These are phyloP conservation scores for Curvularia sp. DNA, from an alignment of 2,329 filamentous ascomycete genomes.

Conservation along the genomic window DNA sequence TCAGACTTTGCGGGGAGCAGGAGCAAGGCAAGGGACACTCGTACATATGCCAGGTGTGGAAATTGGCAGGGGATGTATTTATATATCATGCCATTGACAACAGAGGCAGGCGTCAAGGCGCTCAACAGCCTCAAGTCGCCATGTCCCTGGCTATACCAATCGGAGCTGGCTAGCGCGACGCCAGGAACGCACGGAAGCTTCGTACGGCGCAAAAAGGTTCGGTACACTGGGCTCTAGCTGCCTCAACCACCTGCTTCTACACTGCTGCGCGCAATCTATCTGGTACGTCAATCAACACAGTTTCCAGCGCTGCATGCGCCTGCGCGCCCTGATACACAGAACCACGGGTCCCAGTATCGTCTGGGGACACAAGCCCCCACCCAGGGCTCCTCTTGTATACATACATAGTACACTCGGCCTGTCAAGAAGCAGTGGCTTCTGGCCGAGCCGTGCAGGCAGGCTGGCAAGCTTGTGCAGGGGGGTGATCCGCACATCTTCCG, in stretches of 20 bases:
- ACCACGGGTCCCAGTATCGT: background rate
- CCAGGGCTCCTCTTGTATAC: background rate
- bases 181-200: slow-evolving; percentile 10
- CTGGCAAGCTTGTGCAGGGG: slow-evolving; percentile 13
- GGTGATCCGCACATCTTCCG: slow-evolving; percentile 16
- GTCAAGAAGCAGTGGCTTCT: slow-evolving; percentile 14
- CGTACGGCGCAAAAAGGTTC: slow-evolving; percentile 8
- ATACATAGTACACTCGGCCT: slow-evolving; percentile 11
- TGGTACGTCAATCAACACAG: background rate
- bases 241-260: slow-evolving; percentile 9
- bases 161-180: slow-evolving; percentile 7
- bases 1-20: slow-evolving; percentile 6
- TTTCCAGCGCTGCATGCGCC: background rate
- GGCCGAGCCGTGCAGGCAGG: slow-evolving; percentile 6
- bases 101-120: background rate
- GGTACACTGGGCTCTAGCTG: slow-evolving; percentile 15
- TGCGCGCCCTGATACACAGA: background rate
- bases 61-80: slow-evolving; percentile 8
- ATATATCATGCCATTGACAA: slow-evolving; percentile 1
- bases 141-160: background rate
- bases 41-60: slow-evolving; percentile 9
- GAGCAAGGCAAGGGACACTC: background rate
- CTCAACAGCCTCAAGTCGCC: slow-evolving; percentile 2
- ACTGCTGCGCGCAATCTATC: background rate
- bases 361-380: background rate